Base-by-base conservation (phyloP, 2,329 filamentous ascomycete species). In the Lanzia echinophila region DNA sequence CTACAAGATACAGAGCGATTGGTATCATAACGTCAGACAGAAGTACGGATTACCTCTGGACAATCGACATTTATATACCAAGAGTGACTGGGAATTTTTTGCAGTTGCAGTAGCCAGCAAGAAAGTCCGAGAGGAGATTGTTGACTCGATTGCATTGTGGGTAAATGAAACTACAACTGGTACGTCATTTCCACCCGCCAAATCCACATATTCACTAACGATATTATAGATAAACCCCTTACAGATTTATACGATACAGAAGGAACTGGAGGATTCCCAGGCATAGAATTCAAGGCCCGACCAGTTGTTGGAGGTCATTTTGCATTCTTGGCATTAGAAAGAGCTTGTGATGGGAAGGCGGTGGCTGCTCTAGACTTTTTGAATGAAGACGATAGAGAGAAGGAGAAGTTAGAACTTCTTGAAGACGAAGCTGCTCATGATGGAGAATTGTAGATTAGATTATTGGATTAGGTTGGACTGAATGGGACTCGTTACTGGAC, bases 61-160 rank as follows among this genome's bases (percentile, higher is more conserved):
- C 72, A 86, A 81, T 43, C 82, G 90, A 42, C 87, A 92, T 70
- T 73, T 84, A 1, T 90, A 88, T 72, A 88, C 88, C 57, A 95
- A 95, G 72, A 82, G 83, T 61, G 90, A 95, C 73, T 95, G 90
- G 90, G 82, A 91, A 67, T 95, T 62, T 95, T 91, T 94, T 69
- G 87, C 88, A 0, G 89, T 90, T 45, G 87, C 89, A 1, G 86
- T 95, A 5, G 81, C 88, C 3, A 83, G 82, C 61, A 79, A 80
- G 66, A 72, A 77, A 55, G 86, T 87, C 1, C 79, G 89, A 51
- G 76, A 78, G 2, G 81, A 87, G 67, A 90, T 95, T 48, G 72
- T 94, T 34, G 78, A 88, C 56, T 79, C 82, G 17, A 85, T 94
- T 39, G 87, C 88, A 1, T 74, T 73, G 53, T 95, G 90, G 90